Evolutionary conservation across 176 grass and related monocot genomes (phyloP), one percentile per base, ranked within the genome.

Genomic region (Aegilops bicornis): DNA sequence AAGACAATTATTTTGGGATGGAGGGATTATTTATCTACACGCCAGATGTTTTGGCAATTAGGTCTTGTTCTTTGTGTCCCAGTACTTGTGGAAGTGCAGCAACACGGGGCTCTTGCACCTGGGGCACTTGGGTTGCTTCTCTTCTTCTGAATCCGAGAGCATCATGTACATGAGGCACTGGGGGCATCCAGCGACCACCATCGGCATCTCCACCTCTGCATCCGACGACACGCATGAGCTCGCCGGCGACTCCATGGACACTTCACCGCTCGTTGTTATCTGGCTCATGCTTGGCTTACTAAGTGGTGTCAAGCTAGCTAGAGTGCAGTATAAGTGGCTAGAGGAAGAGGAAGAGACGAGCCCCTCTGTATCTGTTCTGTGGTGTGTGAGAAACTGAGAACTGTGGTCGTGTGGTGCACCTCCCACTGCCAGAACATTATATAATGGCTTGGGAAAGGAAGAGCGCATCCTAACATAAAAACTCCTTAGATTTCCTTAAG

Each of bases 161-260:
- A 90, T 90, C 52, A 90, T 79, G 65, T 90, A 90, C 84, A 90
- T 86, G 79, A 90, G 89, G 89, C 89, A 90, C 64, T 14, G 79
- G 30, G 84, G 89, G 76, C 89, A 90, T 52, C 89, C 89, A 22
- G 64, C 73, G 23, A 90, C 79, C 84, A 90, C 79, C 89, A 90
- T 83, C 25, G 78, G 33, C 39, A 11, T 31, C 5, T 73, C 76
- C 50, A 83, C 77, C 58, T 85, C 88, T 1, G 36, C 75, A 12
- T 90, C 89, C 6, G 81, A 87, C 1, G 85, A 91, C 67, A 91
- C 81, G 1, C 89, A 91, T 0, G 89, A 91, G 61, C 85, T 91
- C 14, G 81, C 75, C 3, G 89, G 89, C 9, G 88, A 90, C 8
- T 43, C 84, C 63, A 68, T 17, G 31, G 68, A 33, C 24, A 42